Evolutionary conservation across 2,329 filamentous ascomycete genomes (phyloP), one percentile per base, ranked within the genome.

Genomic region (Aspergillus pseudonomiae): DNA sequence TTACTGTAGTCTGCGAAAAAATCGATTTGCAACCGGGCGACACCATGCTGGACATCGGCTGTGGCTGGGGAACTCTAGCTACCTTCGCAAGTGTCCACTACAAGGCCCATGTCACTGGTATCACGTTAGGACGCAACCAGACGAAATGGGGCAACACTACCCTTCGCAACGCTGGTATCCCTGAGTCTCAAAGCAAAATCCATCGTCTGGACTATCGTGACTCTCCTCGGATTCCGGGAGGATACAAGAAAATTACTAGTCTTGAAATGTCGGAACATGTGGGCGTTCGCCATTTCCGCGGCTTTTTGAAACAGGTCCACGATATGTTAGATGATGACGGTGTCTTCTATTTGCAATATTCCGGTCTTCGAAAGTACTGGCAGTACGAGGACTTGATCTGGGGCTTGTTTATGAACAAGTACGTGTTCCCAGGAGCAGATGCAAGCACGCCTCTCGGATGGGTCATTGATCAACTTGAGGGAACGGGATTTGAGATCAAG

Each of bases 341-440:
- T 78, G 88, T 93, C 69, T 96, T 98, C 84, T 97, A 94, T 87
- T 85, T 98, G 65, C 95, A 98, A 81, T 93, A 96, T 72, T 93
- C 94, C 72, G 95, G 95, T 82, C 87, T 99, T 66, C 91, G 95
- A 72, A 96, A 96, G 84, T 84, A 86, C 68, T 98, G 95, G 95
- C 95, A 98, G 81, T 98, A 97, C 76, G 94, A 98, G 85, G 94
- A 98, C 82, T 87, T 97, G 58, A 91, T 94, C 79, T 98, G 95
- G 95, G 95, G 95, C 78, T 86, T 98, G 54, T 98, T 97, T 86
- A 96, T 98, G 93, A 98, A 98, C 89, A 97, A 97, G 84, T 97
- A 98, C 81, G 86, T 98, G 79, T 98, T 98, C 87, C 95, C 94
- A 36, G 95, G 95, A 77, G 95, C 95, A 57, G 95, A 98, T 77